Evolutionary conservation across 2,329 filamentous ascomycete species (phyloP), one percentile per base, ranked within the genome.

Genomic region (Aspergillus luchuensis): DNA sequence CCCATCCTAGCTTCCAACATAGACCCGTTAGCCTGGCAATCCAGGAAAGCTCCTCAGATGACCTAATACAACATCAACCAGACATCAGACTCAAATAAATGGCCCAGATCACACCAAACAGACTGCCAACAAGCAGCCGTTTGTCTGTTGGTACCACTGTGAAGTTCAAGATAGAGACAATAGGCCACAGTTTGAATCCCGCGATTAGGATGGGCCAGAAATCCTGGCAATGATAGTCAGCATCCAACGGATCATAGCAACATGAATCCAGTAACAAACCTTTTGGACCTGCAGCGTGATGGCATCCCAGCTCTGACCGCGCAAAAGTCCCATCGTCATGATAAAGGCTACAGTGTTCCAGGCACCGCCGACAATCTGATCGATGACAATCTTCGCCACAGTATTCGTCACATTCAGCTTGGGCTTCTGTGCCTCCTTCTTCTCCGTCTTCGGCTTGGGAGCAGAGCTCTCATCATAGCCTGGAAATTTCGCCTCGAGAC

Each of bases 271-370:
- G 33, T 45, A 43, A 64, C 69, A 56, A 70, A 77, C 76, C 58
- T 69, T 68, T 36, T 68, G 69, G 54, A 79, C 69, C 28, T 78
- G 70, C 2, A 64, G 66, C 21, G 71, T 61, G 47, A 79, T 73
- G 1, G 64, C 65, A 11, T 68, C 72, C 50, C 66, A 68, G n/a
- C 69, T 64, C 17, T 76, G 69, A 0, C 77, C 78, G 21, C 76
- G 76, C 33, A 84, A 72, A 13, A 82, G 76, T 7, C 80, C 81
- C 71, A 88, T 84, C 13, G 79, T 83, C 13, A 76, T 77, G 19
- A 88, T 77, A 69, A 87, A 88, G 57, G 84, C 74, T 33, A 82
- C 72, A 1, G 82, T 87, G 69, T 87, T 88, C 68, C 84, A 71
- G 1, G 81, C 75, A 0, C 82, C 84, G 28, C 84, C 85, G 21